Base-by-base conservation (phyloP, 495 filamentous ascomycete genomes). In the Tetracladium marchalianum region DNA sequence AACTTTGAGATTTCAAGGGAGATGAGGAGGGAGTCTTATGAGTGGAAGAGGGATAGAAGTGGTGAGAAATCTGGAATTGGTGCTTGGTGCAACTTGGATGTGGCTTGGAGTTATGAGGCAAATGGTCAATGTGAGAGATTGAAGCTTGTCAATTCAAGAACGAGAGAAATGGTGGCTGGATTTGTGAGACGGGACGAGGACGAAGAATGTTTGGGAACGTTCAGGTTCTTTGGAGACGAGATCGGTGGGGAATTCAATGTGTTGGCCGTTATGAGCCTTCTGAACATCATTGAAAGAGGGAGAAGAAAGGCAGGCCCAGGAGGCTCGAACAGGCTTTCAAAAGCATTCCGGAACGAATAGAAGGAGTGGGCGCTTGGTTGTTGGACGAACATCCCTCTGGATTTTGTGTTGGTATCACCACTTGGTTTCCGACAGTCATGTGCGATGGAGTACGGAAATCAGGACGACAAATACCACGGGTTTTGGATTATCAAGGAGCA, bases 31-130 rank as follows among this genome's bases (percentile, higher is more conserved):
- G 2, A 43, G 46, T 17, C 47, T 54, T 24, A 47, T 39, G 11
- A 36, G 39, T 7, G 43, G 47, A 17, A 54, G 52, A 54, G 37
- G n/a, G 35, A 15, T 54, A 50, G 17, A 47, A 54, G 35, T 54
- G 52, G 52, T 16, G 43, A 16, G 42, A 50, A 13, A 41, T 42
- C 46, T 37, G 17, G 46, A 12, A 22, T 33, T 2, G 49, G 49
- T 8, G 22, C 32, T n/a, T 18, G 41, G 5, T 27, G 22, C 22
- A 7, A 7, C 22, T 27, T 27, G 22, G 22, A 27, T 27, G 22
- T 27, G 22, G 22, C 3, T 27, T 27, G 22, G 22, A 43, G 31
- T 16, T 31, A 17, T 38, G 17, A 43, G 10, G 39, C 22, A 10
- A 18, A 35, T 12, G 27, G 17, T 24, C 47, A 53, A 35, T 33